These are phyloP conservation scores for Penicillium digitatum DNA, from an alignment of 2,329 filamentous ascomycete genomes.

Conservation along the genomic window DNA sequence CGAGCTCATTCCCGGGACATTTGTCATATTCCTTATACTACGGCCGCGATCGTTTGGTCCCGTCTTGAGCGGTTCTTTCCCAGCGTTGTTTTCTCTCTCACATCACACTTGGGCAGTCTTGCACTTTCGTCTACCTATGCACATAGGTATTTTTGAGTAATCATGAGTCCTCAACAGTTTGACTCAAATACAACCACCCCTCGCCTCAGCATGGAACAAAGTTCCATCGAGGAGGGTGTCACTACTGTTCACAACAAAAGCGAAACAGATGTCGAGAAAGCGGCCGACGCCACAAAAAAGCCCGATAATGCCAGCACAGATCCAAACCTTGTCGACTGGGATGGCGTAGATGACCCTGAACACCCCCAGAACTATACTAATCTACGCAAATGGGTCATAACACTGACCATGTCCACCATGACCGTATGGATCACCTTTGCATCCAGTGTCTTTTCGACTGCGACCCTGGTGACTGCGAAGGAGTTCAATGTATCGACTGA, in stretches of 20 bases:
- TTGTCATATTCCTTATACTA: neutral
- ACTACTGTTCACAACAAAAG: conserved; percentile 1
- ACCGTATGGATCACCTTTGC: conserved; percentile 50
- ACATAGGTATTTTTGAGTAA: neutral
- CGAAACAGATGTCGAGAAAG: conserved; percentile 3
- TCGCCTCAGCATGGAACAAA: conserved; percentile 18
- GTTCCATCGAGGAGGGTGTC: neutral
- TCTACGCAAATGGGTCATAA: conserved; percentile 42
- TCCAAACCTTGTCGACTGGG: conserved; percentile 31
- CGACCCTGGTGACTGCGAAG: conserved; percentile 39
- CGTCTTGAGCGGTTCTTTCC: neutral
- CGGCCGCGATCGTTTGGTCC: neutral
- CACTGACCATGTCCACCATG: conserved; percentile 40
- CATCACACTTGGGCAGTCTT: neutral
- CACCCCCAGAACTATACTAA: conserved; percentile 29
- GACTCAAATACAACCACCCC: conserved; percentile 18
- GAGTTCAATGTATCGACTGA: conserved; percentile 47
- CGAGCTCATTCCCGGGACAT: neutral
- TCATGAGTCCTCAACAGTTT: conserved; percentile 7
- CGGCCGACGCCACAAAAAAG: neutral
- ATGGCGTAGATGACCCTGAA: conserved; percentile 29
- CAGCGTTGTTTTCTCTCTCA: neutral
- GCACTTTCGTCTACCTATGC: neutral
- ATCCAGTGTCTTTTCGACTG: conserved; percentile 46
- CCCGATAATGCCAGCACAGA: conserved; percentile 16